Conservation (phyloP, 148 eudicot species). For the Rhododendron griersonianum region DNA sequence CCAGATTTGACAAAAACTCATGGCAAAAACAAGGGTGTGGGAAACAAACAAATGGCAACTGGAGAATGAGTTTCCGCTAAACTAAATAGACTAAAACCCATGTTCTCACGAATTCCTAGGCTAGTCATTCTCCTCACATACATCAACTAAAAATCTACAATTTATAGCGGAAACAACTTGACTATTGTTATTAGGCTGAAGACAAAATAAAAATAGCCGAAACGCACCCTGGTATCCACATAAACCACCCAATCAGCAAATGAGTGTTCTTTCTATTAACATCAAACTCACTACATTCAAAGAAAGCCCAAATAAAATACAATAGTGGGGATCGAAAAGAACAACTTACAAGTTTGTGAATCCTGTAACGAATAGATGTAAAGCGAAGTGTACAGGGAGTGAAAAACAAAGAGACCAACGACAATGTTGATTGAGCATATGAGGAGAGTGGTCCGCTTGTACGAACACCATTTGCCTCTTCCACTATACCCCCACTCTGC, state of each 20-base stretch:
- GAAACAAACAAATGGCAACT: background rate
- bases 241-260: background rate
- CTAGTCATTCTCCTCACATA: background rate
- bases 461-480: slow-evolving; percentile 62
- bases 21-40: background rate
- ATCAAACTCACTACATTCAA: background rate
- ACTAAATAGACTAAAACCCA: background rate
- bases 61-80: background rate
- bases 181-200: too few species aligned
- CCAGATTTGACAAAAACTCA: background rate
- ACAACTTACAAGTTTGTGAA: slow-evolving; percentile 33
- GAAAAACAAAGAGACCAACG: slow-evolving; percentile 70
- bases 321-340: background rate
- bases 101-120: too few species aligned
- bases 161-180: background rate
- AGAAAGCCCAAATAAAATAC: background rate
- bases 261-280: background rate
- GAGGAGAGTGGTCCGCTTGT: slow-evolving; percentile 60
- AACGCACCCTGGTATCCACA: background rate
- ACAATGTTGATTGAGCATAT: slow-evolving; percentile 75
- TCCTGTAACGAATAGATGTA: slow-evolving; percentile 45
- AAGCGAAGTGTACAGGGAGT: slow-evolving; percentile 56
- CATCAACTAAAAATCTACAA: too few species aligned
- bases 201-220: too few species aligned
- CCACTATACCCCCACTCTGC: slow-evolving; percentile 41